Percentiles rank a stretch among this genome's conserved stretches.
Evolutionary conservation across 768 basidiomycete species (phyloP).

Genomic region (Lactarius sanguifluus): DNA sequence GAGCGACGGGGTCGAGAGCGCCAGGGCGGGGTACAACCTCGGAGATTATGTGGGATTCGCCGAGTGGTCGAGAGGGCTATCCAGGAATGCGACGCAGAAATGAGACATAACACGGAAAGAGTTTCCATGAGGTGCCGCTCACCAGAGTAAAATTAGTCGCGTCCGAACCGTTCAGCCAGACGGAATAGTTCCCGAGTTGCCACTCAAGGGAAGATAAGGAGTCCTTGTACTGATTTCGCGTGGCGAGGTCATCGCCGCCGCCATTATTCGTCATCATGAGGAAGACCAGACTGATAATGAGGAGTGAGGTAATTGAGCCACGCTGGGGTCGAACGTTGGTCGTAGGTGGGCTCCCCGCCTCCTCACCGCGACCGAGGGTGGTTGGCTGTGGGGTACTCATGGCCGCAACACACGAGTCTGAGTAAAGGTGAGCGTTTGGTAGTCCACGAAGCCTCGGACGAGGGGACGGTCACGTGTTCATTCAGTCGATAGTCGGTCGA

Average conservation of each 20-base stretch:
- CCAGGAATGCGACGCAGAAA: conserved; percentile 2
- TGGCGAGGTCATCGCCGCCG: conserved; percentile 58
- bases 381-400: conserved; percentile 15
- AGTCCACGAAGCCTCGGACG: too few relatives aligned
- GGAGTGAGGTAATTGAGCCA: conserved; percentile 67
- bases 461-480: not conserved
- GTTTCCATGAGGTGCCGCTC: conserved; percentile 27
- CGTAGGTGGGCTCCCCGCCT: conserved; percentile 1
- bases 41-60: conserved; percentile 49
- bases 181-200: conserved; percentile 70
- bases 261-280: conserved; percentile 79
- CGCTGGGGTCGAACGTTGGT: conserved; percentile 41
- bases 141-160: conserved; percentile 65
- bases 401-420: not conserved
- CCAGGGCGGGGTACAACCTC: conserved; percentile 48
- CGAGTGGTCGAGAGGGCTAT: conserved; percentile 49
- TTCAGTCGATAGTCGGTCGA: too few relatives aligned
- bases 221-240: conserved; percentile 65
- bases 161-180: conserved; percentile 68
- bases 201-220: conserved; percentile 55
- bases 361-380: conserved; percentile 3
- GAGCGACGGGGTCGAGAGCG: conserved; percentile 43
- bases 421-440: not conserved
- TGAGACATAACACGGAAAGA: not conserved
- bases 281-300: conserved; percentile 71